phyloP scores from a whole-genome alignment of 2,329 filamentous ascomycete genomes.

The Kalmusia sp. region DNA sequence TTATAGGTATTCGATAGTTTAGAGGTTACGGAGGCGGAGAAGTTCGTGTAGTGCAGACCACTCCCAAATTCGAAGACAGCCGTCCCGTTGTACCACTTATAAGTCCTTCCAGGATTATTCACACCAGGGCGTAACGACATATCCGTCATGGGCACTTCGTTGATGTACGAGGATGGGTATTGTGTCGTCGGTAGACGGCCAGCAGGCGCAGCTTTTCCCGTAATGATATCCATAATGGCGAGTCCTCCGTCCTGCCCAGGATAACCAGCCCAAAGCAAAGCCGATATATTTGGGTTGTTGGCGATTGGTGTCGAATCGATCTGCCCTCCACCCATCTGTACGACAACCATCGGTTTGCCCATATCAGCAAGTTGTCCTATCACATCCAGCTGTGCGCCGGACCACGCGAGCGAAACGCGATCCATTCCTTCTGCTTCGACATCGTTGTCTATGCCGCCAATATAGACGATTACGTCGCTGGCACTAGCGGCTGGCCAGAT shows the following conservation, averaged over 20 bases:
- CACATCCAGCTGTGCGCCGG: conserved; percentile 58
- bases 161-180: conserved; percentile 61
- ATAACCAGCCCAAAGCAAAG: conserved; percentile 65
- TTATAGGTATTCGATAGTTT: conserved; percentile 15
- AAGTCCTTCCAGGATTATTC: conserved; percentile 55
- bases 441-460: conserved; percentile 62
- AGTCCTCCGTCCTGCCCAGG: conserved; percentile 66
- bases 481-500: conserved; percentile 37
- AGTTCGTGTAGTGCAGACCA: conserved; percentile 66
- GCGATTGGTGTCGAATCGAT: conserved; percentile 61
- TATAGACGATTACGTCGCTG: conserved; percentile 56
- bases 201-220: conserved; percentile 58
- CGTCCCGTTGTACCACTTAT: conserved; percentile 62
- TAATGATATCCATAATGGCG: conserved; percentile 62
- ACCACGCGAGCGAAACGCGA: conserved; percentile 60
- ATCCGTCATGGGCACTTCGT: conserved; percentile 59
- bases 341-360: conserved; percentile 60
- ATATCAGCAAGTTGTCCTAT: conserved; percentile 55
- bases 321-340: conserved; percentile 58
- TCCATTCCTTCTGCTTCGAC: conserved; percentile 62
- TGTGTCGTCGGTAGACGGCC: conserved; percentile 63
- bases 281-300: conserved; percentile 56
- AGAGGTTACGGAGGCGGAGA: conserved; percentile 40
- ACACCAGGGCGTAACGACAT: conserved; percentile 60
- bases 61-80: conserved; percentile 62